phyloP scores from a whole-genome alignment of 1,284 basidiomycete genomes.

The Ceratobasidium sp. region DNA sequence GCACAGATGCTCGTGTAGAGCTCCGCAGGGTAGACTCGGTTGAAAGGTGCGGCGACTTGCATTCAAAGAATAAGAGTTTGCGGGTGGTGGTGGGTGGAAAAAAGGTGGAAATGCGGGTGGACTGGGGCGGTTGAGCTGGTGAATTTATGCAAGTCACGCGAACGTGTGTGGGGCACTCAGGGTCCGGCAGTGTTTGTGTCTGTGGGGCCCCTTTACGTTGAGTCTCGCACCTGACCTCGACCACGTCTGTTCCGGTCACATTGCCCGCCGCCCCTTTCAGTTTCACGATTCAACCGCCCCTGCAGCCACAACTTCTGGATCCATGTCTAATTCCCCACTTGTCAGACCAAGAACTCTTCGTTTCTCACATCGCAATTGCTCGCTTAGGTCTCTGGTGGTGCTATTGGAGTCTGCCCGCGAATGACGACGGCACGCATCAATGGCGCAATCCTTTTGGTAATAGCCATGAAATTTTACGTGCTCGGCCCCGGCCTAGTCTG shows the following conservation, averaged over 20 bases:
- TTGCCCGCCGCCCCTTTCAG: constrained; percentile 12
- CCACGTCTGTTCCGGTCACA: constrained; percentile 13
- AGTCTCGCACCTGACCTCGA: constrained; percentile 34
- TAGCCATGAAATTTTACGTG: neutral
- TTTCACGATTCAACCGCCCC: constrained; percentile 15
- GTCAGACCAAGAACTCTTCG: neutral
- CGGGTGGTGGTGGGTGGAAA: constrained; percentile 2
- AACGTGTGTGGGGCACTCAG: constrained; percentile 36
- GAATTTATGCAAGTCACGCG: constrained; percentile 15
- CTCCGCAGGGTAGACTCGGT: constrained; percentile 25
- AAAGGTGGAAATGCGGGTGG: neutral
- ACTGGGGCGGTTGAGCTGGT: constrained; percentile 18
- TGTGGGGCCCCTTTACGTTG: constrained; percentile 30
- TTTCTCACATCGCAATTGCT: neutral
- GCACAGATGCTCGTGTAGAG: constrained; percentile 36
- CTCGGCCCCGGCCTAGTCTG: neutral
- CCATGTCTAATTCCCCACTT: neutral
- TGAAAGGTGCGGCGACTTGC: constrained; percentile 6
- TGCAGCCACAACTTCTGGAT: constrained; percentile 3
- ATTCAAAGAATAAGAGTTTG: constrained; percentile 20
- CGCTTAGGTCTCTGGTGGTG: neutral
- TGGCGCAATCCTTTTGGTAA: neutral
- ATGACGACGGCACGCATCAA: constrained; percentile 6
- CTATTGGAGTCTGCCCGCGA: neutral
- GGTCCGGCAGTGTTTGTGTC: constrained; percentile 13